Percentiles rank a stretch among this genome's conserved stretches.
Conservation (phyloP, 73 alveolate genomes). For the Blepharisma stoltei region DNA sequence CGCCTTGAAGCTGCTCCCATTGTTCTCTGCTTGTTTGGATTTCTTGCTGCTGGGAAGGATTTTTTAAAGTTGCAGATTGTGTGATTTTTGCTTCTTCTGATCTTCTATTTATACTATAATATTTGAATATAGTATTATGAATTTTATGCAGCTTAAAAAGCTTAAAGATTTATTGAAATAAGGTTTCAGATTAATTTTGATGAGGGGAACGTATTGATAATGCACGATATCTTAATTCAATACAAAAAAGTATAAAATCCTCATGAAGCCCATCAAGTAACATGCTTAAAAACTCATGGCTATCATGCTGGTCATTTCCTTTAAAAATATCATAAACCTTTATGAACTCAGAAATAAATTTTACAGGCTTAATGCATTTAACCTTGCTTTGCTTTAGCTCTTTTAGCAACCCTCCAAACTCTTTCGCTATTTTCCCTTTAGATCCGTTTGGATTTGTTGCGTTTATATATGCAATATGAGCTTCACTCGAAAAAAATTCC, state of each 20-base stretch:
- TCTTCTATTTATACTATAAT: too few relatives aligned
- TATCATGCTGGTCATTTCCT: conserved; percentile 18
- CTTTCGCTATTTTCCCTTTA: conserved; percentile 1
- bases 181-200: too few relatives aligned
- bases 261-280: conserved; percentile 1
- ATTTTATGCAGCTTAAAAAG: too few relatives aligned
- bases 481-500: background rate
- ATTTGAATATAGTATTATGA: too few relatives aligned
- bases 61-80: background rate
- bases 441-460: background rate
- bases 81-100: background rate
- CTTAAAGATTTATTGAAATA: too few relatives aligned
- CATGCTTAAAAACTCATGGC: background rate
- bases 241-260: too few relatives aligned
- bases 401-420: background rate
- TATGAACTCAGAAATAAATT: background rate
- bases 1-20: conserved; percentile 4
- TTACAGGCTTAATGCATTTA: conserved; percentile 4
- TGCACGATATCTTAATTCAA: too few relatives aligned
- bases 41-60: background rate
- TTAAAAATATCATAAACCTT: background rate
- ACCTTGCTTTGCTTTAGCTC: conserved; percentile 1
- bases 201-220: too few relatives aligned
- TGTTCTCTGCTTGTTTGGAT: conserved; percentile 19
- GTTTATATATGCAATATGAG: background rate